phyloP scores from a whole-genome alignment of 805 yeast genomes.

The Scheffersomyces ergatensis region DNA sequence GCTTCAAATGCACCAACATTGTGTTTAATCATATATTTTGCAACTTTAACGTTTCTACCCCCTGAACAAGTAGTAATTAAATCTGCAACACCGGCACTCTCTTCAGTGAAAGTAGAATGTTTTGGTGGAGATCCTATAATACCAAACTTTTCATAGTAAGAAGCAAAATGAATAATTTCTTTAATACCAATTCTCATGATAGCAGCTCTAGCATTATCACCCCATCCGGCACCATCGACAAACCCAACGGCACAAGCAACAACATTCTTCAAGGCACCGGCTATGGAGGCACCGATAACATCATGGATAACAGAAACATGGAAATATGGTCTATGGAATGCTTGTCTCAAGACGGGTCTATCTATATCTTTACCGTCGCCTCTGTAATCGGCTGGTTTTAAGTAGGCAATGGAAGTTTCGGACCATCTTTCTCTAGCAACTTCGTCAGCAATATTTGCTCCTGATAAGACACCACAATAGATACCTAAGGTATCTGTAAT shows the following conservation, averaged over 20 bases:
- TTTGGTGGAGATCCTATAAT: conserved; percentile 55
- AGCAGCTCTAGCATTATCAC: conserved; percentile 97
- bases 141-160: conserved; percentile 55
- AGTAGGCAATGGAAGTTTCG: conserved; percentile 95
- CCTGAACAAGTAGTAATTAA: conserved; percentile 96
- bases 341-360: conserved; percentile 64
- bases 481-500: conserved; percentile 80
- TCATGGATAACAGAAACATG: conserved; percentile 91
- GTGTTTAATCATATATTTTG: conserved; percentile 77
- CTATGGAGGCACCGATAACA: conserved; percentile 93
- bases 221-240: conserved; percentile 98
- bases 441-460: conserved; percentile 97
- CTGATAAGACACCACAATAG: conserved; percentile 93
- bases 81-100: conserved; percentile 97
- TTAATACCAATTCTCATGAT: conserved; percentile 93
- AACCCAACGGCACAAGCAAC: conserved; percentile 96
- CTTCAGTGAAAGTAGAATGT: conserved; percentile 83
- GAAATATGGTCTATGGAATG: conserved; percentile 97
- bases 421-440: conserved; percentile 96
- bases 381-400: conserved; percentile 64
- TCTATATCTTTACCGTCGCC: conserved; percentile 73
- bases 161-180: conserved; percentile 85
- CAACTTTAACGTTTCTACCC: conserved; percentile 94
- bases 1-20: conserved; percentile 76
- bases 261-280: conserved; percentile 96